Evolutionary conservation across 768 basidiomycete genomes (phyloP).

Genomic region (Tricholoma hemisulphureum): DNA sequence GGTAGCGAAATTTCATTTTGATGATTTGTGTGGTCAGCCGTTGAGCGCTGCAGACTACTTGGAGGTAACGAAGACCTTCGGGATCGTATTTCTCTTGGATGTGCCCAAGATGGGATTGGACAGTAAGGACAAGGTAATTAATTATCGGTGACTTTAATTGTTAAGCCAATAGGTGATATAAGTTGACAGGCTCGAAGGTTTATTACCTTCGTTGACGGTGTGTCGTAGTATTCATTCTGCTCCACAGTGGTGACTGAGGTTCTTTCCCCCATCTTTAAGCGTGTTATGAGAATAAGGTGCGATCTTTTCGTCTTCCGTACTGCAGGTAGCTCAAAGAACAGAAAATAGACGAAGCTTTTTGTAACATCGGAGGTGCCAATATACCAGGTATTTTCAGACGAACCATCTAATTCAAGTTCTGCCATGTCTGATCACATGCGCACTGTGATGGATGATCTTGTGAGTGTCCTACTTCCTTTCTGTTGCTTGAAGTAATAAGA

Average conservation of each 20-base stretch:
- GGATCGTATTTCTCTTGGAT: slow-evolving; percentile 83
- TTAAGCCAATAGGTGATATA: background rate
- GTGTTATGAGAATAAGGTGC: slow-evolving; percentile 87
- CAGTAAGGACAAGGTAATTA: slow-evolving; percentile 77
- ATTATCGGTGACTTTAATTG: slow-evolving; percentile 4
- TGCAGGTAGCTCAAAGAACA: background rate
- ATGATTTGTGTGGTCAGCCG: slow-evolving; percentile 83
- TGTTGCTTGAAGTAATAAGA: slow-evolving; percentile 5
- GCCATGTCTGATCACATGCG: slow-evolving; percentile 82
- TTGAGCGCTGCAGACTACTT: slow-evolving; percentile 95
- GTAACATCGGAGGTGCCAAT: slow-evolving; percentile 92
- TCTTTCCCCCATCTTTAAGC: slow-evolving; percentile 40
- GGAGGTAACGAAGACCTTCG: slow-evolving; percentile 85
- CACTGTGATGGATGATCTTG: slow-evolving; percentile 94
- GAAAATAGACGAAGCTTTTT: slow-evolving; percentile 78
- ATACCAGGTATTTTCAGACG: slow-evolving; percentile 84
- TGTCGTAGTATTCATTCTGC: slow-evolving; percentile 24
- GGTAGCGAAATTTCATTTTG: slow-evolving; percentile 85
- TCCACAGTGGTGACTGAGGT: background rate
- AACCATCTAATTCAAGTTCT: slow-evolving; percentile 38
- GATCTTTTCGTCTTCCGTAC: background rate
- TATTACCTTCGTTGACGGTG: slow-evolving; percentile 95
- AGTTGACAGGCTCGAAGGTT: slow-evolving; percentile 77
- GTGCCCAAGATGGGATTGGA: slow-evolving; percentile 86
- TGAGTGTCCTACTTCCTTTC: slow-evolving; percentile 31